Evolutionary conservation across 163 green algal genomes (phyloP), one percentile per base, ranked within the genome.

Genomic region (Scenedesmus sp.): DNA sequence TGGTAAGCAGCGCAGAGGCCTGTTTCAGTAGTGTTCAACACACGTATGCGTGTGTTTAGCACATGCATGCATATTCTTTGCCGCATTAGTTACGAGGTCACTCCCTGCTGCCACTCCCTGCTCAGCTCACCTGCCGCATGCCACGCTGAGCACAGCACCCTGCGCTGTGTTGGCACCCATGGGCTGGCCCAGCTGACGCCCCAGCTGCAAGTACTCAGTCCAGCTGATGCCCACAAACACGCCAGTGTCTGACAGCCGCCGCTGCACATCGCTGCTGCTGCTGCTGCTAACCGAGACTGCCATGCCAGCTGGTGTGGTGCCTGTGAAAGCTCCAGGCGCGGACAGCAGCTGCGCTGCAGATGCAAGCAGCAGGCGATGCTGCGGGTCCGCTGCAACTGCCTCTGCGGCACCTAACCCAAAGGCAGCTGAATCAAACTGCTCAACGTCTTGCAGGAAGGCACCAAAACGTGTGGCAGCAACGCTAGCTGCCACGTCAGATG

Each of bases 321-420:
- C 78, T 68, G 78, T 20, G 30, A 68, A 49, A 13, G 56, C 79
- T 5, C 42, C 87, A 59, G 78, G 87, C 49, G 87, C 42, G 0
- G 90, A 49, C 16, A 95, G 73, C 43, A 94, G 79, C 88, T 96
- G 65, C 7, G 76, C 94, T 1, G 91, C 91, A 3, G 73, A 51
- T 59, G 98, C 94, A n/a, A 99, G 92, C 68, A 99, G 91, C 88
- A 98, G 86, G 18, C 97, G 95, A 91, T 99, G 97, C 94, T 99
- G 97, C 0, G 97, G 97, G 93, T 99, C 97, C 91, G 97, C 97
- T 15, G 96, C 90, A 1, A 90, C 40, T 0, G 95, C 96, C 83
- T 99, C 97, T 16, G 79, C 79, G 0, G 92, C 68, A 1, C 92
- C 88, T 9, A 98, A 89, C n/a, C 93, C 91, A 90, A 99, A 98